These are phyloP conservation scores for Kitagawia praeruptora DNA, from an alignment of 129 eudicot species.

Conservation along the genomic window DNA sequence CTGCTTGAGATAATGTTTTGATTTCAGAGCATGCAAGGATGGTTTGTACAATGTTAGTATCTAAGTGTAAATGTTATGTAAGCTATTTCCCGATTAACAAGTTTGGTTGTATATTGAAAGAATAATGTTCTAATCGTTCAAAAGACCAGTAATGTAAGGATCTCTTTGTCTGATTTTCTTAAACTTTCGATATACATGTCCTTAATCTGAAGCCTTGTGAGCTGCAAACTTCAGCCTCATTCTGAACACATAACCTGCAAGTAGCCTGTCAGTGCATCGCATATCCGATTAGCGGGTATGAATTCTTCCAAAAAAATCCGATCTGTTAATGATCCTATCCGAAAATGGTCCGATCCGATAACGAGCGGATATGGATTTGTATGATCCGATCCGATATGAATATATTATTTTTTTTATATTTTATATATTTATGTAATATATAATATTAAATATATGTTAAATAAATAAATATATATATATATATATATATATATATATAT, in stretches of 20 bases:
- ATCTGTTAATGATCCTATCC: too few relatives aligned
- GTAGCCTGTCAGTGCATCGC: too few relatives aligned
- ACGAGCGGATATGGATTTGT: too few relatives aligned
- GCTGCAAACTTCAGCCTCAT: background rate
- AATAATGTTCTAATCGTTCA: background rate
- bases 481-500: too few relatives aligned
- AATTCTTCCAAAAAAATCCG: too few relatives aligned
- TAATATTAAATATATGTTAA: too few relatives aligned
- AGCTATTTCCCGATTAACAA: background rate
- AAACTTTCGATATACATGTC: background rate
- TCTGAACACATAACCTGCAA: background rate
- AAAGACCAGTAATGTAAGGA: background rate
- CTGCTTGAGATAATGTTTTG: background rate
- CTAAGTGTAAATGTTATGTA: background rate
- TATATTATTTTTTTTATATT: too few relatives aligned
- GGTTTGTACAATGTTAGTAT: background rate
- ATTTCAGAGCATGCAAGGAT: background rate
- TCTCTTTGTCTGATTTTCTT: background rate
- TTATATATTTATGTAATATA: too few relatives aligned
- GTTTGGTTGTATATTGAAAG: background rate
- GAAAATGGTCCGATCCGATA: too few relatives aligned
- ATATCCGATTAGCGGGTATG: too few relatives aligned
- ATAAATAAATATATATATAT: too few relatives aligned
- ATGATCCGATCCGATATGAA: too few relatives aligned
- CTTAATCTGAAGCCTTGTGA: background rate